Percentiles rank a stretch among this genome's conserved stretches.
phyloP scores from a whole-genome alignment of 2,329 filamentous ascomycete genomes.

The Cadophora gregata region DNA sequence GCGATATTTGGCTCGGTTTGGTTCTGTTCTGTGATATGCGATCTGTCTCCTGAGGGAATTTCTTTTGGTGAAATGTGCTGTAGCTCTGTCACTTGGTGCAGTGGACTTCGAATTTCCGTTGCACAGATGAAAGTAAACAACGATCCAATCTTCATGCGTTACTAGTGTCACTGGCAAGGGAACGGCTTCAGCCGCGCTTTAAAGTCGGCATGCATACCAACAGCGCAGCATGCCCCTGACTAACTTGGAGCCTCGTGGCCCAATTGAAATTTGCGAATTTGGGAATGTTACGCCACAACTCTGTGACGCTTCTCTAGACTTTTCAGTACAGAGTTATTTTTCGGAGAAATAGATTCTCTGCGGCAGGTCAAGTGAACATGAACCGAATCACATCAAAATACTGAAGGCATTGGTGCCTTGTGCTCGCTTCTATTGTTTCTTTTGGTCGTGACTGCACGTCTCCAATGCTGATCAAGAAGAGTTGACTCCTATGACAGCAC shows the following conservation, averaged over 20 bases:
- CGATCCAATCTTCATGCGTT: background rate
- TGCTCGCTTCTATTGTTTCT: too few relatives aligned
- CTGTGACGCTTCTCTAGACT: background rate
- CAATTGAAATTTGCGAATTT: background rate
- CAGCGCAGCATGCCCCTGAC: slow-evolving; percentile 16
- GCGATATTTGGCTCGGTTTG: background rate
- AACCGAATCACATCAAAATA: too few relatives aligned
- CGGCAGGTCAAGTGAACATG: background rate
- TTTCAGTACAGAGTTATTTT: background rate
- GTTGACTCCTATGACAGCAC: too few relatives aligned
- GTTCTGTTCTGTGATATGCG: background rate
- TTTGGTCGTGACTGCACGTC: too few relatives aligned
- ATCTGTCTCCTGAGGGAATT: background rate
- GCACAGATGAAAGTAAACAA: background rate
- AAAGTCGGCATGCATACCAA: background rate
- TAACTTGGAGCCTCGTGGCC: background rate
- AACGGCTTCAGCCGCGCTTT: slow-evolving; percentile 10
- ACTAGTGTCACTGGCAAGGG: slow-evolving; percentile 15
- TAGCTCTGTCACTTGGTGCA: background rate
- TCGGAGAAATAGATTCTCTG: background rate
- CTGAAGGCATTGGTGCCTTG: too few relatives aligned
- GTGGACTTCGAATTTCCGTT: background rate
- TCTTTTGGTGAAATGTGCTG: background rate
- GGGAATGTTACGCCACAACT: background rate
- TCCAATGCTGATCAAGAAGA: too few relatives aligned